Base-by-base conservation (phyloP, 2,329 filamentous ascomycete genomes). In the Ascochyta clinopodiicola region DNA sequence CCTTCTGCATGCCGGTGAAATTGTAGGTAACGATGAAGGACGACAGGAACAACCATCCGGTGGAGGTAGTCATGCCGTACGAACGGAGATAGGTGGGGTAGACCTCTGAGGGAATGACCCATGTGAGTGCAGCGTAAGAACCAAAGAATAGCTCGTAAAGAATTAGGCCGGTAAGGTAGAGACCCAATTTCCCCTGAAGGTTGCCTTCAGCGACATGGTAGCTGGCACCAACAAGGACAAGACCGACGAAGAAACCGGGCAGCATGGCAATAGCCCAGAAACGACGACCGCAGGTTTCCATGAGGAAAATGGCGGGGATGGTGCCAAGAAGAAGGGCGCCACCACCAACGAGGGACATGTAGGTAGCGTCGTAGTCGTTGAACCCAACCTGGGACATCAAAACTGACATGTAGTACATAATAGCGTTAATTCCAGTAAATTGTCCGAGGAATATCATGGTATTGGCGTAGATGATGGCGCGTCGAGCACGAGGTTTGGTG, bases 21-120 rank as follows among this genome's bases (percentile, higher is more conserved):
- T 90, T 90, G 80, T 90, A 91, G 9, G 88, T 91, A 46, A 91
- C 87, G 63, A 90, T 81, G 77, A 90, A 91, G 2, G 86, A 88
- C 47, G 83, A 85, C 21, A 91, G 80, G 82, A 90, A 91, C 5
- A 91, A 79, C 59, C 86, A 84, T 1, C 84, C 86, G 42, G 87
- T 86, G 0, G 86, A 88, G 0, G 84, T 87, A 4, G 87, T 88
- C 88, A 91, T 91, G 57, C 88, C 88, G 72, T 91, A 91, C 10
- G 81, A 85, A 44, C 88, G 83, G 0, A 91, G 82, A 68, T 91
- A 90, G 0, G 88, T 90, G 0, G 88, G 88, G 73, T 89, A 91
- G 6, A 88, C 86, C 63, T 91, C 88, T 0, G 85, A 83, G 0
- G 88, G 88, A 46, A 74, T 65, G 17, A 73, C 70, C 71, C 71